phyloP scores from a whole-genome alignment of 257 asterid genomes.

The Capsicum rhomboideum region DNA sequence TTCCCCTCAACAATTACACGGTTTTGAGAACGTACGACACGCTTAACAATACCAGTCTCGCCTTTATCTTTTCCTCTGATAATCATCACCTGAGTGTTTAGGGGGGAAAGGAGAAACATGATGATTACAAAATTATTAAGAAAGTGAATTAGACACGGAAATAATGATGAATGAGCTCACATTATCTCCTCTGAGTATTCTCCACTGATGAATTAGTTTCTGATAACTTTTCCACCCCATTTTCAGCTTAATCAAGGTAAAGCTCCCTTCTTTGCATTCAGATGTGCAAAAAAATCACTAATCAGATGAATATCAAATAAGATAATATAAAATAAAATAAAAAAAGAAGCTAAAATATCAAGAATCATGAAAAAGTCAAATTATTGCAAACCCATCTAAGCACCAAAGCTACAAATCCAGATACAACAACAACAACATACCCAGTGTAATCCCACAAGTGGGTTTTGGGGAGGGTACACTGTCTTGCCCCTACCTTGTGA shows the following conservation, averaged over 20 bases:
- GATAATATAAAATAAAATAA: too few relatives aligned
- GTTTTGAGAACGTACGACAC: conserved; percentile 79
- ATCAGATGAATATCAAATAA: neutral
- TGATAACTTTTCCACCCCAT: conserved; percentile 99
- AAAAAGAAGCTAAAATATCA: too few relatives aligned
- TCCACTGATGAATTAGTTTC: conserved; percentile 86
- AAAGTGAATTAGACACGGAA: neutral
- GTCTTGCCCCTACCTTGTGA: too few relatives aligned
- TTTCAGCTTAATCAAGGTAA: neutral
- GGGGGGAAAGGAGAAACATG: neutral
- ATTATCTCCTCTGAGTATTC: conserved; percentile 86
- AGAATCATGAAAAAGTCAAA: neutral
- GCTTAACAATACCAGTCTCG: conserved; percentile 73
- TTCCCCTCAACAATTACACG: conserved; percentile 94
- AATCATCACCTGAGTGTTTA: conserved; percentile 64
- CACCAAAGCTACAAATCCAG: neutral
- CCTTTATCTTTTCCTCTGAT: conserved; percentile 95
- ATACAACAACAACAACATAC: too few relatives aligned
- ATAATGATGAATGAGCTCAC: conserved; percentile 30
- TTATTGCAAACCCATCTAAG: neutral
- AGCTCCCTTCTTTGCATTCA: neutral
- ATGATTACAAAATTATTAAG: neutral
- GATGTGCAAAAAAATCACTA: neutral
- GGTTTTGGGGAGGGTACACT: too few relatives aligned
- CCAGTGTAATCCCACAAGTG: too few relatives aligned